Base-by-base conservation (phyloP, 139 green algal species). In the Raphidocelis subcapitata region DNA sequence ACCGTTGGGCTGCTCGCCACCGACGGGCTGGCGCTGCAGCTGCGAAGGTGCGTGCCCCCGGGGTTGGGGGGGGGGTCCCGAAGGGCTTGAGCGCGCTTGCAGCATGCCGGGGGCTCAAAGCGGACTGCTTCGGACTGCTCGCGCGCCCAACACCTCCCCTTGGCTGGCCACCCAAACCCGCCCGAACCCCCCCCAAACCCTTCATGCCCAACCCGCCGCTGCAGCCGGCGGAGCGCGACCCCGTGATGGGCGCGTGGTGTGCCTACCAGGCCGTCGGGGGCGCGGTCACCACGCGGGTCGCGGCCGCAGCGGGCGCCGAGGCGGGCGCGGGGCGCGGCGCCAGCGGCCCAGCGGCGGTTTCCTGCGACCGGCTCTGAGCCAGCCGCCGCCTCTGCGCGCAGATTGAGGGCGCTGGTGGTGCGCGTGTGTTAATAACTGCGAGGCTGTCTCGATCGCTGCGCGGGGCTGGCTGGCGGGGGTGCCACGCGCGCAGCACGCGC, bases 251-350 rank as follows among this genome's bases (percentile, higher is more conserved):
- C 20, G 71, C 76, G 12, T 94, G 88, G 88, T 90, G 85, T 57
- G 74, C 78, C 2, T 93, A 92, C 62, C 79, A 90, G 35, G 79
- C 81, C 0, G 76, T 87, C 5, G 89, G 84, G 0, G 89, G 89
- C 3, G 89, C 85, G 0, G 76, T 94, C 26, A 89, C 89, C 1
- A 65, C 89, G 62, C 44, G 68, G 60, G 24, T 66, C n/a, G 32
- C 67, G 37, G n/a, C n/a, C n/a, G n/a, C n/a, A n/a, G n/a, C n/a
- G n/a, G n/a, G n/a, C n/a, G n/a, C n/a, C n/a, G n/a, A n/a, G n/a
- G n/a, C n/a, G n/a, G n/a, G n/a, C n/a, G n/a, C n/a, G n/a, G n/a
- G n/a, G n/a, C n/a, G n/a, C n/a, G n/a, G n/a, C n/a, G n/a, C n/a
- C n/a, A n/a, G n/a, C n/a, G n/a, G n/a, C n/a, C n/a, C n/a, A n/a